Base-by-base conservation (phyloP, 345 rosid genomes). In the Aurinia saxatilis region DNA sequence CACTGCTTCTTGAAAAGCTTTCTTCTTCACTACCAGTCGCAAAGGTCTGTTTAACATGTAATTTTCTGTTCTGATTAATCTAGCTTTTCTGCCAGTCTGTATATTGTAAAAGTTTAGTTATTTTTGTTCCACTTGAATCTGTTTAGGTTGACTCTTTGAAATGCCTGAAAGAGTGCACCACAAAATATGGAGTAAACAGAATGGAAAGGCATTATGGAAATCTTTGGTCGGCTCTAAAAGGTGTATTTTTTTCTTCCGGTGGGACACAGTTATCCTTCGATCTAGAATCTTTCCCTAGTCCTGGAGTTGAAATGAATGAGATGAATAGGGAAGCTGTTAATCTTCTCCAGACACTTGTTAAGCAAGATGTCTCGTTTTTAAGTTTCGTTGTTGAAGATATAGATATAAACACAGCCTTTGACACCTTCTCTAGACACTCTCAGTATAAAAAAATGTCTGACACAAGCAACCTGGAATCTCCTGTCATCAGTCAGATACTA, bases 1-100 rank as follows among this genome's bases (percentile, higher is more conserved):
- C 91, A 1, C 76, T 93, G 73, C 85, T 93, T 65, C 88, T 93
- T 54, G 97, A 87, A 73, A 93, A 93, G 66, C 95, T 93, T 66
- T 85, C 96, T 50, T 90, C 99, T 60, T 78, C 95, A 52, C 73
- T 93, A 75, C 81, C 80, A 42, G 73, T 78, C 13, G 97, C 99
- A 53, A 93, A 87, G 97, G 99, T 85, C 36, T 27, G 65, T 31
- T 58, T 13, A 7, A 46, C 36, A 38, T 35, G 19, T 59, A 36
- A 10, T 29, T 52, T 18, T 51, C 11, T 46, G 57, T 13, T 65
- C 16, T 42, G 29, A 10, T 36, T 17, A 31, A 59, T 39, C 9
- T 60, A 52, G 19, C 36, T 34, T 42, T 34, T 63, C 10, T 50
- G 38, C 46, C 37, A 41, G 48, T 64, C 46, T 17, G 13, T 58